Conservation (phyloP, 2,329 filamentous ascomycete genomes). For the Calonectria hawksworthii region DNA sequence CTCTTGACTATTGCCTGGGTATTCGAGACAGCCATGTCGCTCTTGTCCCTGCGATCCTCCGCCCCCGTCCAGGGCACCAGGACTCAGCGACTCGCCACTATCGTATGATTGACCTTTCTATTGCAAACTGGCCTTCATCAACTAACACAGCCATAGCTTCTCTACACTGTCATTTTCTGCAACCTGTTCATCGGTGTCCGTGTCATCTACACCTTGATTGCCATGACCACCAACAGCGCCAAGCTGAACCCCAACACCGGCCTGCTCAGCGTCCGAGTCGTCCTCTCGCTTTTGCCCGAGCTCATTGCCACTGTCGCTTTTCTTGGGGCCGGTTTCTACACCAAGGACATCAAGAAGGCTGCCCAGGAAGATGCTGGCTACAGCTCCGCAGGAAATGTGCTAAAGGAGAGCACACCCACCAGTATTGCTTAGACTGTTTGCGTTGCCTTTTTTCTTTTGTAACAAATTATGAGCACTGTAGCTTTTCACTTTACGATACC, state of each 20-base stretch:
- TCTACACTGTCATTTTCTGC: conserved; percentile 1
- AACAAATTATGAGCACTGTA: neutral
- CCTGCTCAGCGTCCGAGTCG: neutral
- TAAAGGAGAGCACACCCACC: neutral
- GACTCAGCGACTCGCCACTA: neutral
- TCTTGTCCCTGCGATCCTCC: neutral
- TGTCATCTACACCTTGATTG: neutral
- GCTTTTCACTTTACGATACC: neutral
- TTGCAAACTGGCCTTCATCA: no score
- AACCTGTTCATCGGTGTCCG: neutral
- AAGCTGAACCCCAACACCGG: conserved; percentile 7
- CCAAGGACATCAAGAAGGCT: neutral
- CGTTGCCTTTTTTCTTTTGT: neutral
- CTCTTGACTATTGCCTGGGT: neutral
- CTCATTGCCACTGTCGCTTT: neutral
- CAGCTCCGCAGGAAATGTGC: neutral
- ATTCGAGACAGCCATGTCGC: neutral
- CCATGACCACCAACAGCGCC: neutral
- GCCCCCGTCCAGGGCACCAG: neutral
- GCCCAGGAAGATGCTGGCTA: neutral
- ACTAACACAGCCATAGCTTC: neutral
- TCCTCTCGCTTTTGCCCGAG: neutral
- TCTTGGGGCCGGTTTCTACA: neutral
- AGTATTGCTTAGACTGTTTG: neutral
- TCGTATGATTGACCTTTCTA: neutral